Percentiles rank a stretch among this genome's conserved stretches.
phyloP scores from a whole-genome alignment of 306 rosid species.

The Oxytropis ochrocephala region DNA sequence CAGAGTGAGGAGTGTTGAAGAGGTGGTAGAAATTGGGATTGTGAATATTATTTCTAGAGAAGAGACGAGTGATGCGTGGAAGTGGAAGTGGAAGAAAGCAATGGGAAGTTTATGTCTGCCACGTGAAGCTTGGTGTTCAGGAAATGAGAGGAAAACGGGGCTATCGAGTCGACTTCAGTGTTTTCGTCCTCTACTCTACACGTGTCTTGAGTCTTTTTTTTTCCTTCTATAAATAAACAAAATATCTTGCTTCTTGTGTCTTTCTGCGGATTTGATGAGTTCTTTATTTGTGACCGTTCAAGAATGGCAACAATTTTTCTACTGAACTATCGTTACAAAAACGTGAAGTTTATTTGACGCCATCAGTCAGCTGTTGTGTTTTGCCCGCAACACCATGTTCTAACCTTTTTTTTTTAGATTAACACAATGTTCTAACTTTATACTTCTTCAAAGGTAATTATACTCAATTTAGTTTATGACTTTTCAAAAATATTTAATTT shows the following conservation, averaged over 20 bases:
- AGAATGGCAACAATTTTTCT: too few relatives aligned
- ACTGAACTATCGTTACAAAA: too few relatives aligned
- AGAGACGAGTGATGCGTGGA: too few relatives aligned
- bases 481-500: too few relatives aligned
- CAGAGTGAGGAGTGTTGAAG: not conserved
- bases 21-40: not conserved
- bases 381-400: too few relatives aligned
- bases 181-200: not conserved
- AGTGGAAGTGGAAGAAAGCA: not conserved
- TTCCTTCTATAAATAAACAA: not conserved
- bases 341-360: too few relatives aligned
- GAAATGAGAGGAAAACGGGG: not conserved
- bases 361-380: too few relatives aligned
- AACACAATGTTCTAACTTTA: too few relatives aligned
- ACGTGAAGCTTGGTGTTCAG: slow-evolving; percentile 11
- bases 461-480: too few relatives aligned
- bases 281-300: too few relatives aligned
- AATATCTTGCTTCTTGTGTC: not conserved
- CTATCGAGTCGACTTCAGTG: not conserved
- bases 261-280: not conserved
- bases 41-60: not conserved
- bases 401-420: too few relatives aligned
- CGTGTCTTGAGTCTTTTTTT: not conserved
- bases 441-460: too few relatives aligned
- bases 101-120: slow-evolving; percentile 8